Base-by-base conservation (phyloP, 306 rosid genomes). In the Erythrophleum fordii region DNA sequence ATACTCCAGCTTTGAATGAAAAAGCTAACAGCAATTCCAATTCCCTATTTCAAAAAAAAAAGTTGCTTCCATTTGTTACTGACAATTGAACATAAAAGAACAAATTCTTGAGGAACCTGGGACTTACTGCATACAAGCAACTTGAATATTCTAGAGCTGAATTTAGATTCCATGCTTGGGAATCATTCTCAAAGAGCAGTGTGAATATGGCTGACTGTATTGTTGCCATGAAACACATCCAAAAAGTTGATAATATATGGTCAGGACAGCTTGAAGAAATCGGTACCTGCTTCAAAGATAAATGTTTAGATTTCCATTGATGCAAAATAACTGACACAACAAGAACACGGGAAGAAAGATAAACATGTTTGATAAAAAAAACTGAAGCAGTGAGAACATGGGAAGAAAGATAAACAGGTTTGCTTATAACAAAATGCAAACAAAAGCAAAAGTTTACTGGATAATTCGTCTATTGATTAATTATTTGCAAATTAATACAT, bases 1-100 rank as follows among this genome's bases (percentile, higher is more conserved):
- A 93, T 85, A 81, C 93, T 88, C 97, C 94, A 91, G 0, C 91
- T 81, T 81, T 89, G 94, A 79, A 85, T 48, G 12, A 84, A 89
- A 79, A 88, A 88, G 1, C 92, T 78, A 81, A 88, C 73, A 0
- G 90, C 89, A 44, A 86, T 83, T 79, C 89, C 87, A 41, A 89
- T 75, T 79, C 97, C 97, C 94, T 93, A n/a, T 55, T 51, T 52
- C 72, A 56, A 9, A 60, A 60, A 60, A 39, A 49, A 37, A 13
- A 42, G 6, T 42, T 49, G 10, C 7, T 29, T 42, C 44, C 44
- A 6, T 61, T 29, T 14, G 29, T 61, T 6, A 29, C 13, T 13
- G 18, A 14, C 35, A 61, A 31, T 14, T 61, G 44, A 61, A 31
- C 18, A 28, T 35, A 17, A 28, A 11, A 73, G 9, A 59, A 41